Evolutionary conservation across 2,329 filamentous ascomycete genomes (phyloP).

Genomic region (Ampelomyces quisqualis): DNA sequence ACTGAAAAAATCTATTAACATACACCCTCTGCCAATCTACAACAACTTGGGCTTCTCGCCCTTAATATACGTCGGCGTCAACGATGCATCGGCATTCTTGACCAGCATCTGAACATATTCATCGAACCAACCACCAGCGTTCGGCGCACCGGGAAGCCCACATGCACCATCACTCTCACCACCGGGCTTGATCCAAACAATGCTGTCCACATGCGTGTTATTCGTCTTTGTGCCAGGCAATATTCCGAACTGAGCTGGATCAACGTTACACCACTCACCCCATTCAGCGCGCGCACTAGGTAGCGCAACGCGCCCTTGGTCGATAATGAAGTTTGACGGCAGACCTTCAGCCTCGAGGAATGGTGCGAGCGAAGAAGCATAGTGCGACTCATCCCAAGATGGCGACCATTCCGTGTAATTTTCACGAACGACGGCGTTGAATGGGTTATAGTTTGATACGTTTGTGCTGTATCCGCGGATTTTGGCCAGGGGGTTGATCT

Average conservation of each 20-base stretch:
- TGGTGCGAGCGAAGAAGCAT: conserved; percentile 21
- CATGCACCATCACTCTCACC: conserved; percentile 32
- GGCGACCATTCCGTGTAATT: conserved; percentile 30
- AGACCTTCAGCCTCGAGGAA: conserved; percentile 27
- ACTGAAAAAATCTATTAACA: no score
- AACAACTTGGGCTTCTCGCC: neutral
- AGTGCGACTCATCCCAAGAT: conserved; percentile 30
- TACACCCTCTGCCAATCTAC: no score
- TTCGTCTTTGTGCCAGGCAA: conserved; percentile 19
- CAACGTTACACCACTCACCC: conserved; percentile 36
- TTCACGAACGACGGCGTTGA: conserved; percentile 25
- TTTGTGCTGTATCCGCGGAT: conserved; percentile 32
- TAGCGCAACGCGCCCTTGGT: conserved; percentile 29
- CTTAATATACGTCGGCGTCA: conserved; percentile 26
- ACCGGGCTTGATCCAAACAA: conserved; percentile 38
- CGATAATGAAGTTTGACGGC: conserved; percentile 31
- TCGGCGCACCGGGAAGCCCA: conserved; percentile 27
- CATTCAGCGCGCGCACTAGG: conserved; percentile 27
- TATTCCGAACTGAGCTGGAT: conserved; percentile 24
- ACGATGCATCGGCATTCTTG: conserved; percentile 26
- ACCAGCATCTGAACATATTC: conserved; percentile 33
- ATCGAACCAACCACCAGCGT: conserved; percentile 33
- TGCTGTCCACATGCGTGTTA: conserved; percentile 28
- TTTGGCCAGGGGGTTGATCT: conserved; percentile 22
- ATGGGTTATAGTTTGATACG: conserved; percentile 33